A percentile compares a stretch with the other conserved stretches of the same genome.
Conservation (phyloP, 1,284 basidiomycete genomes). For the Ceratobasidium sp. region DNA sequence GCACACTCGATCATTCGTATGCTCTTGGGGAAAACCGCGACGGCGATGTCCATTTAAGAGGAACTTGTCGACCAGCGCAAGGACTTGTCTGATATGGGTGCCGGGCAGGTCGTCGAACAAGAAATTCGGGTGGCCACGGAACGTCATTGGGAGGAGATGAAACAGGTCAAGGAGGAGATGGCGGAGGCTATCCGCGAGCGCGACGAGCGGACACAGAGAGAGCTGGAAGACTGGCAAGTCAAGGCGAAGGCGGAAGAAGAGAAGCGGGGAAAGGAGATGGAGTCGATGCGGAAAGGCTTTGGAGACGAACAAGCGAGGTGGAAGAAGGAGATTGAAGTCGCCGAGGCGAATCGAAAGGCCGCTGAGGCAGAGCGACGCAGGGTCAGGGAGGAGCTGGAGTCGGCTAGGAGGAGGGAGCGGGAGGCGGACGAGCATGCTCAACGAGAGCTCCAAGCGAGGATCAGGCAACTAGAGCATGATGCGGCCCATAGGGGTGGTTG, state of each 20-base stretch:
- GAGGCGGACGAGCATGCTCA: background rate
- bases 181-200: constrained; percentile 12
- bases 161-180: constrained; percentile 21
- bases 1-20: constrained; percentile 28
- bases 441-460: background rate
- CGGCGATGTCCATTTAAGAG: constrained; percentile 6
- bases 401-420: background rate
- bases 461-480: background rate
- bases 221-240: constrained; percentile 8
- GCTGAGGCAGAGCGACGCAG: background rate
- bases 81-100: constrained; percentile 21
- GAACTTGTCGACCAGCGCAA: constrained; percentile 27
- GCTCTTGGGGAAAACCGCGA: background rate
- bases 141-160: constrained; percentile 11
- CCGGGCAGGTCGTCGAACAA: constrained; percentile 1
- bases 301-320: constrained; percentile 11
- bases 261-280: constrained; percentile 15
- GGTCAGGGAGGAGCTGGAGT: background rate
- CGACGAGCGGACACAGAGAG: constrained; percentile 24
- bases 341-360: background rate
- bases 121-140: constrained; percentile 11
- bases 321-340: constrained; percentile 15
- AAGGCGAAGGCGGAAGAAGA: constrained; percentile 15
- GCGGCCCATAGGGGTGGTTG: background rate
- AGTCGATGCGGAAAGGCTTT: constrained; percentile 13